These are phyloP conservation scores for Gaertneriomyces sp. DNA, from an alignment of 192 early-diverging fungal genomes.

Conservation along the genomic window DNA sequence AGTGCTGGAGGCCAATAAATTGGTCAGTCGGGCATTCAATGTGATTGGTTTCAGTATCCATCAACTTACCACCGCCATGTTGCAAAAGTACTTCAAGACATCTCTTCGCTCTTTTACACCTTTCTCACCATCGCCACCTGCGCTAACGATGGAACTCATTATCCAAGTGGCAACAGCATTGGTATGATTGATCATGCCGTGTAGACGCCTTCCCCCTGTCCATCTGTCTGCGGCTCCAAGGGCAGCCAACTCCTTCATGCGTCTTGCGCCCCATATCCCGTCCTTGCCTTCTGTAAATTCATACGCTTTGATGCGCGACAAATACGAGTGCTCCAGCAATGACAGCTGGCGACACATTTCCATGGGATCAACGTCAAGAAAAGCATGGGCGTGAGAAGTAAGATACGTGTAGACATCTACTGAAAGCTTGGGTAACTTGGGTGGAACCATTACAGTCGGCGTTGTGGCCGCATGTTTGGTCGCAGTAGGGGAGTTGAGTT, in stretches of 20 bases:
- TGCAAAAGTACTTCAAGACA: conserved; percentile 44
- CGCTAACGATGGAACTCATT: no score
- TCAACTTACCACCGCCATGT: conserved; percentile 45
- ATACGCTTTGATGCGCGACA: conserved; percentile 37
- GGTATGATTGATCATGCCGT: conserved; percentile 52
- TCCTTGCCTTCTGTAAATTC: conserved; percentile 58
- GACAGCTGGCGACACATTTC: conserved; percentile 57
- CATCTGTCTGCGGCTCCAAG: background rate
- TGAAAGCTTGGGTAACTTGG: background rate
- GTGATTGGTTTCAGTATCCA: background rate
- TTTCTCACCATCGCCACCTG: no score
- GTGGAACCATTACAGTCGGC: background rate
- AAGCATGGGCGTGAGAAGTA: conserved; percentile 17
- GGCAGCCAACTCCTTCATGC: conserved; percentile 38
- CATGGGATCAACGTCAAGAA: conserved; percentile 50
- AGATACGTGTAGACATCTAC: conserved; percentile 32
- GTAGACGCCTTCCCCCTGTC: background rate
- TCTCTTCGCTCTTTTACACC: conserved; percentile 39
- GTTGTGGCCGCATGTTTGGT: conserved; percentile 1
- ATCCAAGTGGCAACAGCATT: conserved; percentile 38
- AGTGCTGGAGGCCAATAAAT: conserved; percentile 37
- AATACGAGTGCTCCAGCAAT: conserved; percentile 47
- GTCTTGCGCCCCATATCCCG: conserved; percentile 52
- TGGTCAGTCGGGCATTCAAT: background rate
- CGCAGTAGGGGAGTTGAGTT: no score